Base-by-base conservation (phyloP, 2,329 filamentous ascomycete species). In the Pseudogymnoascus sp. region DNA sequence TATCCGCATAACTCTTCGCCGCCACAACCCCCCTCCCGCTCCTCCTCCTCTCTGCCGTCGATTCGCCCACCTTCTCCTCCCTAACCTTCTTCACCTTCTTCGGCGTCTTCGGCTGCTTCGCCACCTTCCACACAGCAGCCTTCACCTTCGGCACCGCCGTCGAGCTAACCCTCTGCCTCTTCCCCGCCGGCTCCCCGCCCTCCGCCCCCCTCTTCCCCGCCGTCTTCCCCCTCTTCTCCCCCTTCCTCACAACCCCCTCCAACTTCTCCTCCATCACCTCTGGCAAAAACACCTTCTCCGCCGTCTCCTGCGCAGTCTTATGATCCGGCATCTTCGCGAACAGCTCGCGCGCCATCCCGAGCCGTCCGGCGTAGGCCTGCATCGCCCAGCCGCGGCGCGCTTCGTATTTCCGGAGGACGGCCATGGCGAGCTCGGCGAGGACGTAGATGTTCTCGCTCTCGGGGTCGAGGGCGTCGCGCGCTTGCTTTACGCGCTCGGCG, bases 401-500 rank as follows among this genome's bases (percentile, higher is more conserved):
- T 73, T 95, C 90, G 81, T 90, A 99, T 68, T 88, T 88, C 59
- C 91, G 85, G 64, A 97, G 88, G 11, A 93, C 82, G 2, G 87
- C 84, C 75, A 95, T 90, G 0, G 93, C 86, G 9, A 99, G 82
- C 74, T 99, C 95, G 61, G 91, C 93, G 38, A 99, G 77, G 5
- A 93, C 86, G 73, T 97, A 96, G 0, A 99, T 81, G 66, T 87
- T 86, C 64, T 92, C 86, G 69, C 88, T 90, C 1, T 82, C 78
- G 0, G 85, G 83, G 23, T 83, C 82, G 65, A 97, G 85, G 11
- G 85, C 89, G 73, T 99, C 95, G 44, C 85, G 83, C 9, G 93
- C 90, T 75, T 93, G 90, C 79, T 99, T 99, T 62, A 96, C 88
- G 9, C 92, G 87, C 75, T 97, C 93, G 11, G 92, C 92, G 66